Conservation (phyloP, 768 basidiomycete genomes). For the Lentinus tigrinus region DNA sequence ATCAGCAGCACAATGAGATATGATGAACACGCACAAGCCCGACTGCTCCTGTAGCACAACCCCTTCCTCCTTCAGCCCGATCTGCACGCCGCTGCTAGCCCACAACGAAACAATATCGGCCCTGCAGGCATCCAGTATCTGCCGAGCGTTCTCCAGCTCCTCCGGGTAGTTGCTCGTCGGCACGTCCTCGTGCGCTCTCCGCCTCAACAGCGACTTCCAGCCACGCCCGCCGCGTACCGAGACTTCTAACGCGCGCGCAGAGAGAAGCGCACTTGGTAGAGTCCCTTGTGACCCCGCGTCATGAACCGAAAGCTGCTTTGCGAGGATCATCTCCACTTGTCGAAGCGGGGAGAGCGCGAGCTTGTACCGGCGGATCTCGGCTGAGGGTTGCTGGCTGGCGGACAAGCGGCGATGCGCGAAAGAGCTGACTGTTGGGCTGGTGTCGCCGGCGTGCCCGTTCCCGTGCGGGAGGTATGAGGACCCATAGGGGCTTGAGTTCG, state of each 20-base stretch:
- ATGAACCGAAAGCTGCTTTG: constrained; percentile 39
- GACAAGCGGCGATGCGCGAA: constrained; percentile 10
- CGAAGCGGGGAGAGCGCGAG: constrained; percentile 53
- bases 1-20: background rate
- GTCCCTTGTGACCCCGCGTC: background rate
- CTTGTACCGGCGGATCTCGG: constrained; percentile 44
- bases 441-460: background rate
- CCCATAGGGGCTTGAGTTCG: background rate
- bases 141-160: constrained; percentile 41
- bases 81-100: constrained; percentile 45
- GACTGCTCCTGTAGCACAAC: constrained; percentile 55
- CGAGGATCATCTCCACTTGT: constrained; percentile 53
- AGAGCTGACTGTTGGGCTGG: background rate
- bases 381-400: constrained; percentile 14
- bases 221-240: constrained; percentile 44
- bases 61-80: constrained; percentile 39
- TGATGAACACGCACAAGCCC: constrained; percentile 45
- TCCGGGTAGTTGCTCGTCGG: constrained; percentile 23
- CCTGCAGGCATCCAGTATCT: constrained; percentile 52
- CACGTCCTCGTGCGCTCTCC: constrained; percentile 6
- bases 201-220: constrained; percentile 48
- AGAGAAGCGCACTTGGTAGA: constrained; percentile 6
- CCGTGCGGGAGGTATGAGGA: constrained; percentile 1
- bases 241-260: constrained; percentile 47
- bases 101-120: constrained; percentile 57